Evolutionary conservation across 2,329 filamentous ascomycete species (phyloP).

Genomic region (Dactylellina parvicollis): DNA sequence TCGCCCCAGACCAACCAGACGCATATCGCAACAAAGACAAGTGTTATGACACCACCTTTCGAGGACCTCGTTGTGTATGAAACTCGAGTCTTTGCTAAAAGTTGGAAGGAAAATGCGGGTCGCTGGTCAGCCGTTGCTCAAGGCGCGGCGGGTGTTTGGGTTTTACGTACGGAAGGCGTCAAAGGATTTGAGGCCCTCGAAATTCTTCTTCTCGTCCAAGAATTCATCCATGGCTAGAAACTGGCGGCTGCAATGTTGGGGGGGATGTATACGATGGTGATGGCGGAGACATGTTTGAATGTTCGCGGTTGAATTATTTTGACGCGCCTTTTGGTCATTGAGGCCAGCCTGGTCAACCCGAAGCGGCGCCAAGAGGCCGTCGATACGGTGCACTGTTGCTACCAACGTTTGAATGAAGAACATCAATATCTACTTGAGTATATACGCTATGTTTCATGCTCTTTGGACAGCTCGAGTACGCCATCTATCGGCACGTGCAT

Average conservation of each 20-base stretch:
- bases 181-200: constrained; percentile 77
- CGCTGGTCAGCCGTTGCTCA: neutral
- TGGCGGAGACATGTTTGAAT: constrained; percentile 14
- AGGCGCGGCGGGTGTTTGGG: neutral
- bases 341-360: constrained; percentile 51
- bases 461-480: too few relatives aligned
- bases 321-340: neutral
- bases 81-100: constrained; percentile 88
- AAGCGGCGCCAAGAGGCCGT: neutral
- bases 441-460: too few relatives aligned
- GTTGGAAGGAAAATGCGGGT: constrained; percentile 9
- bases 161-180: constrained; percentile 84
- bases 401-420: neutral
- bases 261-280: neutral
- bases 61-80: constrained; percentile 87
- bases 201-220: constrained; percentile 59
- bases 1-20: constrained; percentile 80
- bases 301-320: constrained; percentile 14
- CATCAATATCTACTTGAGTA: too few relatives aligned
- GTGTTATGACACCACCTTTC: constrained; percentile 92
- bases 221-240: constrained; percentile 54
- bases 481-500: too few relatives aligned
- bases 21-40: constrained; percentile 77
- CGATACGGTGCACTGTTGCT: neutral
- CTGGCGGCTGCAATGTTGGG: constrained; percentile 1